Conservation (phyloP, 805 yeast species). For the Nakazawaea peltata region DNA sequence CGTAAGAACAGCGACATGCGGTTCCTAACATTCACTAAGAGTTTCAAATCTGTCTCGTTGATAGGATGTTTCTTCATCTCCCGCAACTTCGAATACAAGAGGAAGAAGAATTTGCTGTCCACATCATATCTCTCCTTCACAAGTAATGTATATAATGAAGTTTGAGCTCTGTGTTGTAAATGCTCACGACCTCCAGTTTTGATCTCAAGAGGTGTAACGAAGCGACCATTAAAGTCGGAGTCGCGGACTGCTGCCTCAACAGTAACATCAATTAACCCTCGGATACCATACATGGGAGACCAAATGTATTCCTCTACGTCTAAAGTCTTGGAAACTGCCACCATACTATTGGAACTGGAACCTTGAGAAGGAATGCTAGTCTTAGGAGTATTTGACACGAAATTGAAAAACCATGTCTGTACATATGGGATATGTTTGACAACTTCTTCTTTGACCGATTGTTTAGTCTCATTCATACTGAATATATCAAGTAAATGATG, state of each 20-base stretch:
- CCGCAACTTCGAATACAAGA: conserved; percentile 65
- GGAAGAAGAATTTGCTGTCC: conserved; percentile 53
- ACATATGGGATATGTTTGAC: conserved; percentile 43
- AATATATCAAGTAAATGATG: conserved; percentile 31
- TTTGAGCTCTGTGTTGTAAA: conserved; percentile 76
- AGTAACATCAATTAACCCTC: conserved; percentile 88
- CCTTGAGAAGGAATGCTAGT: conserved; percentile 9
- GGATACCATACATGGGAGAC: conserved; percentile 85
- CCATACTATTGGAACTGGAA: conserved; percentile 26
- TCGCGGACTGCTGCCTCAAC: conserved; percentile 48
- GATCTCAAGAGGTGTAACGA: conserved; percentile 75
- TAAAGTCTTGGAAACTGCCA: conserved; percentile 55
- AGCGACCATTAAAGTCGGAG: conserved; percentile 28
- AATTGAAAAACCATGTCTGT: conserved; percentile 35
- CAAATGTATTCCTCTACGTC: conserved; percentile 88
- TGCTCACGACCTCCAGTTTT: conserved; percentile 71
- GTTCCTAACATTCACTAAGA: conserved; percentile 68
- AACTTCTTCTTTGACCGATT: conserved; percentile 34
- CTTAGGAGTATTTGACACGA: conserved; percentile 4
- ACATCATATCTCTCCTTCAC: conserved; percentile 74
- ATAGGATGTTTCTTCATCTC: conserved; percentile 48
- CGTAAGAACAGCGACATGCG: conserved; percentile 51
- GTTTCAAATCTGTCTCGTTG: conserved; percentile 48
- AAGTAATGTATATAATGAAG: conserved; percentile 70
- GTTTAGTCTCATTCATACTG: conserved; percentile 42